A percentile compares a stretch with the other conserved stretches of the same genome.
These are phyloP conservation scores for Phialophora macrospora DNA, from an alignment of 2,329 filamentous ascomycete genomes.

Conservation along the genomic window DNA sequence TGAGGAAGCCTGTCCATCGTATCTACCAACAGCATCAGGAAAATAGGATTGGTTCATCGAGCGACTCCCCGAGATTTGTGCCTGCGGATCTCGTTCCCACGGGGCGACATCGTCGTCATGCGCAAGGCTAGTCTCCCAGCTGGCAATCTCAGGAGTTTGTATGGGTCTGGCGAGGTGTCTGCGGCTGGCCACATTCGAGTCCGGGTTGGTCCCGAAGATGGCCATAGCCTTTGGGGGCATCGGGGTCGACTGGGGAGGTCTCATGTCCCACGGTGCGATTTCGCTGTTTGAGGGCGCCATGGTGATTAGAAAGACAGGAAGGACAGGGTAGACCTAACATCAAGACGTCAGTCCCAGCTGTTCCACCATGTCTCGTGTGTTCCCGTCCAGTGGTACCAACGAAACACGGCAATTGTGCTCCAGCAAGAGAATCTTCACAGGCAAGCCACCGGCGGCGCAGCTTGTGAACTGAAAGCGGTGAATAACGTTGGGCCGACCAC, in stretches of 20 bases:
- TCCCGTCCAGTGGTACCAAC: background rate
- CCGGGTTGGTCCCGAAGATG: slow-evolving; percentile 33
- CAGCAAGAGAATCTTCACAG: background rate
- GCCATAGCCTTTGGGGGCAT: slow-evolving; percentile 26
- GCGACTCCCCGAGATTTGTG: slow-evolving; percentile 34
- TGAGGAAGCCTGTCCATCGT: slow-evolving; percentile 67
- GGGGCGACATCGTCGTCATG: slow-evolving; percentile 41
- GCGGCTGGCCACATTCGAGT: slow-evolving; percentile 37
- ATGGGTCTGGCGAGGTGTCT: slow-evolving; percentile 26
- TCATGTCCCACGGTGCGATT: slow-evolving; percentile 15
- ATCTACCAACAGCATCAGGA: slow-evolving; percentile 35
- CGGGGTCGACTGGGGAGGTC: slow-evolving; percentile 11
- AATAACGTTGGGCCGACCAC: background rate
- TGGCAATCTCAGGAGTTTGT: slow-evolving; percentile 41
- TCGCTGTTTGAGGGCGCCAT: slow-evolving; percentile 15
- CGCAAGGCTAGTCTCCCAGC: slow-evolving; percentile 41
- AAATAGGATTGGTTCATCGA: slow-evolving; percentile 37
- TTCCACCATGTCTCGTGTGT: slow-evolving; percentile 10
- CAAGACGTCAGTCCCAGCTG: slow-evolving; percentile 15
- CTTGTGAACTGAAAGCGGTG: background rate
- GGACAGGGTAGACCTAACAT: slow-evolving; percentile 9
- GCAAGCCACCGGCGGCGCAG: background rate
- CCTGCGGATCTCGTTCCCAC: slow-evolving; percentile 41
- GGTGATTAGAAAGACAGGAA: slow-evolving; percentile 7
- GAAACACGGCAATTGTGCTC: background rate